Conservation (phyloP, 345 rosid genomes). For the Lepidium didymum region DNA sequence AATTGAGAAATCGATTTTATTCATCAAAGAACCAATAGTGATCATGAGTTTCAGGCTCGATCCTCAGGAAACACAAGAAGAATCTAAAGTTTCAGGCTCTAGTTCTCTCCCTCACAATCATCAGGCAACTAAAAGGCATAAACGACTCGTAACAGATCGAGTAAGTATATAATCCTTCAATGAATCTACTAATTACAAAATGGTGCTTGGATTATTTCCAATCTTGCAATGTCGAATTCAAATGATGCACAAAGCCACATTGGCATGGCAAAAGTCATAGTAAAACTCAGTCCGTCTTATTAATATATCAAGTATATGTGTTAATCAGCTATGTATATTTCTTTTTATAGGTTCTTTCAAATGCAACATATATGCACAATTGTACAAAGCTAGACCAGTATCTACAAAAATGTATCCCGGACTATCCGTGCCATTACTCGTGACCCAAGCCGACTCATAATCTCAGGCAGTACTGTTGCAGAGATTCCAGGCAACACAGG, state of each 20-base stretch:
- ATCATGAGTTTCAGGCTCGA: too few relatives aligned
- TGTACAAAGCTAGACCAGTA: conserved; percentile 1
- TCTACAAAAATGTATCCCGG: conserved; percentile 59
- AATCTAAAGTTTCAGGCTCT: too few relatives aligned
- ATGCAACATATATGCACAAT: conserved; percentile 23
- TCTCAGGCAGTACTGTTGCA: conserved; percentile 64
- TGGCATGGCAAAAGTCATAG: not conserved
- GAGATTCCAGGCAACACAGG: conserved; percentile 81
- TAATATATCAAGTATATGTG: conserved; percentile 8
- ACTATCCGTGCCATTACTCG: conserved; percentile 68
- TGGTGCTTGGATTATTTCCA: too few relatives aligned
- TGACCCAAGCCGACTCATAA: conserved; percentile 65
- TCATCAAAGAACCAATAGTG: too few relatives aligned
- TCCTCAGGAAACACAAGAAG: too few relatives aligned
- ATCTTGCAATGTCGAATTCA: not conserved
- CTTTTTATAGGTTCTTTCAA: not conserved
- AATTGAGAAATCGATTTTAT: too few relatives aligned
- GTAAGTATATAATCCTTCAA: too few relatives aligned
- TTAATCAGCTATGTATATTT: conserved; percentile 14
- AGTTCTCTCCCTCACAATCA: too few relatives aligned
- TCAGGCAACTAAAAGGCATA: too few relatives aligned
- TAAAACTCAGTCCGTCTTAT: not conserved
- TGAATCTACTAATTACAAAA: too few relatives aligned
- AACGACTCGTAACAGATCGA: too few relatives aligned
- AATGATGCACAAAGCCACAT: not conserved